Base-by-base conservation (phyloP, 176 grass and related monocot species). In the Aegilops bicornis region DNA sequence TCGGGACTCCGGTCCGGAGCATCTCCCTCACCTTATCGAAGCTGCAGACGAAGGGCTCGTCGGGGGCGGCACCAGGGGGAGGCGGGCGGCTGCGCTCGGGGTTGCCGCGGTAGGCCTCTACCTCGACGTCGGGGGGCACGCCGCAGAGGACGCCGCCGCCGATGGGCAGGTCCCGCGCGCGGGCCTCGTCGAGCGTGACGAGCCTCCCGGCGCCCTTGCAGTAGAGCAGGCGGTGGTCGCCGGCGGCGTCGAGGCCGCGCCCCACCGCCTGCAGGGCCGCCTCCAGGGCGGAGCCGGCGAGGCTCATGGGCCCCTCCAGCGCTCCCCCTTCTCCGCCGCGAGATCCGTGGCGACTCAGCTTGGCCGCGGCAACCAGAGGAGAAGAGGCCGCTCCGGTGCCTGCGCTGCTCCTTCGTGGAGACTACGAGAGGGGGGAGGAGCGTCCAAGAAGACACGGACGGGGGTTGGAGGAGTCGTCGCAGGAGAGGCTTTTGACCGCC, bases 191-290 rank as follows among this genome's bases (percentile, higher is more conserved):
- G 63, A 85, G 86, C 10, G 56, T 33, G 29, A 95, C 86, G 43
- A 95, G 93, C 79, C 93, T 89, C 69, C 88, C 93, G 20, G 79
- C 56, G 76, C 93, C 93, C 83, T 91, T 95, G 83, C 93, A 93
- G 79, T 95, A 95, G 33, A 95, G 93, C 63, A 95, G 76, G 10
- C 93, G 86, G 73, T 95, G 93, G 86, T 95, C 93, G 7, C 86
- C 88, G 15, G 93, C 86, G 5, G 91, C 93, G 65, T 95, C 93
- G 43, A 95, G 84, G 48, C 93, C 91, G 37, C 93, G 91, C 7
- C 93, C 93, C 82, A 95, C 85, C 43, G 93, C 93, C 69, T 92
- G 90, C 20, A 92, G 69, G 75, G 90, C 90, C 82, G 86, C 88
- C 85, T 95, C 93, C 63, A 90, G 73, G 89, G 90, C 88, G 85